Conservation (phyloP, 257 asterid genomes). For the Gynochthodes officinalis region DNA sequence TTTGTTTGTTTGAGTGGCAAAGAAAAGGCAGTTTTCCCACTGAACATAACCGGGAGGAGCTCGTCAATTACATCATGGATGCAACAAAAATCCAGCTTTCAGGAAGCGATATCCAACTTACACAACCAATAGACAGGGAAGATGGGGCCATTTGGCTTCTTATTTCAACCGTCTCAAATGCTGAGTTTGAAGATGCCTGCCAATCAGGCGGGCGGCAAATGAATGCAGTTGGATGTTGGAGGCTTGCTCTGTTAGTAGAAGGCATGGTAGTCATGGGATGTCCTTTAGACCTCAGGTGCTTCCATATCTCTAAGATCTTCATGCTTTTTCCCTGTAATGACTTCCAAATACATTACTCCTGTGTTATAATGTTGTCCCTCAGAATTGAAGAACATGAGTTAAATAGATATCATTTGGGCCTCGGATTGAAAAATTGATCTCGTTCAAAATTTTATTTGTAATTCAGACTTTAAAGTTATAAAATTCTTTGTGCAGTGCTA, state of each 20-base stretch:
- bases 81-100: constrained; percentile 55
- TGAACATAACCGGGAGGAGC: constrained; percentile 28
- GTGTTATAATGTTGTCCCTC: not conserved
- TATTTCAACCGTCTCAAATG: constrained; percentile 48
- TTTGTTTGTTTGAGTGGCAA: constrained; percentile 62
- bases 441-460: not conserved
- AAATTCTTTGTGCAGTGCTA: constrained; percentile 41
- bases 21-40: constrained; percentile 27
- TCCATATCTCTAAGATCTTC: not conserved
- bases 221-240: constrained; percentile 42
- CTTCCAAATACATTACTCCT: not conserved
- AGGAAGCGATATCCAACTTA: constrained; percentile 27
- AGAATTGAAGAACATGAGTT: not conserved
- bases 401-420: not conserved
- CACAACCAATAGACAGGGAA: constrained; percentile 38
- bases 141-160: constrained; percentile 81
- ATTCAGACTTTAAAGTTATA: not conserved
- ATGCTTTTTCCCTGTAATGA: constrained; percentile 2
- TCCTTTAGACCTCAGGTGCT: constrained; percentile 61
- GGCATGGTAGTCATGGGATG: constrained; percentile 64
- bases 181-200: constrained; percentile 28
- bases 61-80: constrained; percentile 49
- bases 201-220: constrained; percentile 36
- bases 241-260: constrained; percentile 76
- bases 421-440: not conserved